Conservation (phyloP, 148 eudicot genomes). For the Cornus suecica region DNA sequence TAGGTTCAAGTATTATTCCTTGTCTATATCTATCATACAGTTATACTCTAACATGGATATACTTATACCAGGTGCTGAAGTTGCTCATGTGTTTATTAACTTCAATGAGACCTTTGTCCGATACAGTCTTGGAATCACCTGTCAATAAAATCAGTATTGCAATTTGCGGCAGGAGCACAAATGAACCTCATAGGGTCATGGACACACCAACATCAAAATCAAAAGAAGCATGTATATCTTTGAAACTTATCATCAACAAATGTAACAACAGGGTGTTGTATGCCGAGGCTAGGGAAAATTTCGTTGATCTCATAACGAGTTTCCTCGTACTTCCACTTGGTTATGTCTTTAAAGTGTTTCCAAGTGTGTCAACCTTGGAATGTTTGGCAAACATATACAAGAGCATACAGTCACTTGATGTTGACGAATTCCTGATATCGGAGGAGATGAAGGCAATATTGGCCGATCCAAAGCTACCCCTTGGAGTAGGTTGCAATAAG, state of each 20-base stretch:
- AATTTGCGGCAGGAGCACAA: too few relatives aligned
- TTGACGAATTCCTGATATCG: not conserved
- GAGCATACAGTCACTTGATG: not conserved
- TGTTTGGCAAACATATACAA: not conserved
- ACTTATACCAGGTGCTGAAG: too few relatives aligned
- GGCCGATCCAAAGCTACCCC: not conserved
- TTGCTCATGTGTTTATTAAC: too few relatives aligned
- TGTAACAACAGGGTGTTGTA: not conserved
- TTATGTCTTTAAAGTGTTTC: not conserved
- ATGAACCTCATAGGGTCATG: too few relatives aligned
- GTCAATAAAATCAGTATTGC: not conserved
- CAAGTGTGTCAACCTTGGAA: not conserved
- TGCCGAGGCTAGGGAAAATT: not conserved
- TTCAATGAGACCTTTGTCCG: not conserved
- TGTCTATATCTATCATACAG: too few relatives aligned
- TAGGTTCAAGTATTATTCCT: too few relatives aligned
- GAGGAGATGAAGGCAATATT: not conserved
- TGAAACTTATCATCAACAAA: not conserved
- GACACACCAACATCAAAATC: too few relatives aligned
- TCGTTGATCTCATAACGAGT: not conserved
- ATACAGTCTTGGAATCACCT: not conserved
- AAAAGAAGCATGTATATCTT: too few relatives aligned
- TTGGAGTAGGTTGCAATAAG: not conserved
- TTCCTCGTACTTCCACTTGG: conserved; percentile 11
- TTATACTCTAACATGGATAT: too few relatives aligned